Conservation (phyloP, 2,329 filamentous ascomycete genomes). For the Chaetoscypha palmicola region DNA sequence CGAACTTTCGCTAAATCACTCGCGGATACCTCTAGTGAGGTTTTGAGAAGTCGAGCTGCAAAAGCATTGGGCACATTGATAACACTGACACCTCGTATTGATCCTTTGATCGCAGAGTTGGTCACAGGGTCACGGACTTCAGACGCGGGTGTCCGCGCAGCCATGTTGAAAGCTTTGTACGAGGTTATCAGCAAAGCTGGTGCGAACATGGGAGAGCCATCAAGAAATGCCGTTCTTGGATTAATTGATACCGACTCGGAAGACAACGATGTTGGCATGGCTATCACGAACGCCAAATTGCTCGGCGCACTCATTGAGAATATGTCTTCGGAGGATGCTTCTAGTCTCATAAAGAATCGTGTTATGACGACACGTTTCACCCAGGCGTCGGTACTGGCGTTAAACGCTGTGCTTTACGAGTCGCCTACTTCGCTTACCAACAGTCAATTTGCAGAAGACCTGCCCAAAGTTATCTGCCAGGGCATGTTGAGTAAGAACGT, state of each 20-base stretch:
- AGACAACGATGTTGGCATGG: slow-evolving; percentile 68
- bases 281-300: slow-evolving; percentile 83
- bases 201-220: slow-evolving; percentile 87
- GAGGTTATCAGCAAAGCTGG: slow-evolving; percentile 96
- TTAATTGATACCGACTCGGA: slow-evolving; percentile 82
- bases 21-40: slow-evolving; percentile 85
- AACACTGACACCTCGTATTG: slow-evolving; percentile 88
- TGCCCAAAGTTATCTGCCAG: slow-evolving; percentile 69
- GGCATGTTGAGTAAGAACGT: slow-evolving; percentile 73
- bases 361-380: slow-evolving; percentile 72
- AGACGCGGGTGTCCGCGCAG: slow-evolving; percentile 80
- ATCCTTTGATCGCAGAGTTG: slow-evolving; percentile 85
- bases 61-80: slow-evolving; percentile 93
- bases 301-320: slow-evolving; percentile 86
- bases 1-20: slow-evolving; percentile 94
- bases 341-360: slow-evolving; percentile 55
- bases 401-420: slow-evolving; percentile 85
- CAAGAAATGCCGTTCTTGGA: slow-evolving; percentile 74
- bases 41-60: slow-evolving; percentile 78
- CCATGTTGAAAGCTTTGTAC: slow-evolving; percentile 95
- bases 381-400: slow-evolving; percentile 71
- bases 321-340: slow-evolving; percentile 64
- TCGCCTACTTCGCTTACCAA: slow-evolving; percentile 64
- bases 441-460: slow-evolving; percentile 61
- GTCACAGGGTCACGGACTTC: slow-evolving; percentile 91